Evolutionary conservation across 176 grass and related monocot species (phyloP).

Genomic region (Hsuehochloa calcarea): DNA sequence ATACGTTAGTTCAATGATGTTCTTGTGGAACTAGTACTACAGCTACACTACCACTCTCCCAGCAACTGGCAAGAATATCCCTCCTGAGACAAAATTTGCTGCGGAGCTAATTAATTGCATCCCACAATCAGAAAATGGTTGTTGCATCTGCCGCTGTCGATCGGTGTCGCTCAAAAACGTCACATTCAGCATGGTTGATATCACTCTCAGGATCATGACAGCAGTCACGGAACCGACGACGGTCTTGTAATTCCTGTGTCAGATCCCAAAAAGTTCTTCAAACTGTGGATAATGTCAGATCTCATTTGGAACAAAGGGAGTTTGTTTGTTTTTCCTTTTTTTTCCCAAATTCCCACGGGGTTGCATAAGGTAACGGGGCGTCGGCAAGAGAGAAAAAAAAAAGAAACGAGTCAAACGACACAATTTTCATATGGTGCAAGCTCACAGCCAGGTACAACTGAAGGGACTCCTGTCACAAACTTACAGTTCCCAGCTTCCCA

Average conservation of each 20-base stretch:
- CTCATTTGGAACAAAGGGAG: not conserved
- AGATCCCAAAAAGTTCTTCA: not conserved
- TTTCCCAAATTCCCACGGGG: not conserved
- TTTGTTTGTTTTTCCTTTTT: not conserved
- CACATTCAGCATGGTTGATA: constrained; percentile 1
- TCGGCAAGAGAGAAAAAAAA: too few species aligned
- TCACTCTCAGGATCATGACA: not conserved
- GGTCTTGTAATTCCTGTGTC: not conserved
- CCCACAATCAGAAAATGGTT: not conserved
- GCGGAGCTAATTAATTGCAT: not conserved
- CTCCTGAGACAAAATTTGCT: not conserved
- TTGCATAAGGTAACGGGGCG: not conserved
- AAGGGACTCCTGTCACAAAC: not conserved
- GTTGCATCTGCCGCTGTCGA: not conserved
- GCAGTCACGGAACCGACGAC: not conserved
- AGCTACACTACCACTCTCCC: not conserved
- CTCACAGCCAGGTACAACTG: constrained; percentile 12
- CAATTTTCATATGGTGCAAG: not conserved
- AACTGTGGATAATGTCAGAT: not conserved
- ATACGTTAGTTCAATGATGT: not conserved
- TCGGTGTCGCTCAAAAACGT: not conserved
- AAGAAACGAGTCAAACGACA: not conserved
- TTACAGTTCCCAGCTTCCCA: constrained; percentile 8
- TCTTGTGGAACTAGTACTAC: not conserved
- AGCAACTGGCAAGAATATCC: not conserved